Evolutionary conservation across 495 filamentous ascomycete species (phyloP).

Genomic region (Penicillium salamii): DNA sequence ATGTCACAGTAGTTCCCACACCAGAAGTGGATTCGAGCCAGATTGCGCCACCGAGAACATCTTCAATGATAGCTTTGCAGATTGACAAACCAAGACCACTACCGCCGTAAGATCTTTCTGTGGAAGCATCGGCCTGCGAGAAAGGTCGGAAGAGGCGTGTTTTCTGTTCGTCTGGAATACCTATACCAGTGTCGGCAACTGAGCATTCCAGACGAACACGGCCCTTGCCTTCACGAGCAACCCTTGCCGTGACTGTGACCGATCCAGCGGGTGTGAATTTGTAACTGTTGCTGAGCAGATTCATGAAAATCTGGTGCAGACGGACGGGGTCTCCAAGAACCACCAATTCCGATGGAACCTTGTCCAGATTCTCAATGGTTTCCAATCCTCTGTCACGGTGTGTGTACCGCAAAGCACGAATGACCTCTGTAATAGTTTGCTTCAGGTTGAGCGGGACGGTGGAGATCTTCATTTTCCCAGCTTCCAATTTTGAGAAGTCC

Average conservation of each 20-base stretch:
- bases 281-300: slow-evolving; percentile 87
- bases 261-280: slow-evolving; percentile 89
- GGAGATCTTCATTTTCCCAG: slow-evolving; percentile 92
- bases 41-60: slow-evolving; percentile 82
- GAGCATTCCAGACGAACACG: slow-evolving; percentile 74
- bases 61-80: slow-evolving; percentile 92
- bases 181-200: slow-evolving; percentile 88
- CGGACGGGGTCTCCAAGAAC: slow-evolving; percentile 88
- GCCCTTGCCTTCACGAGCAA: slow-evolving; percentile 66
- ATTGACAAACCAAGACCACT: slow-evolving; percentile 89
- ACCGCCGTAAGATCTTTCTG: slow-evolving; percentile 83
- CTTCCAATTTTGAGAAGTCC: slow-evolving; percentile 91
- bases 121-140: slow-evolving; percentile 84
- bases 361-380: slow-evolving; percentile 65
- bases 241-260: slow-evolving; percentile 71
- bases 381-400: slow-evolving; percentile 74
- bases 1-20: slow-evolving; percentile 80
- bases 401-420: slow-evolving; percentile 80
- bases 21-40: slow-evolving; percentile 74
- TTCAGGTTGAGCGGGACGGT: slow-evolving; percentile 80
- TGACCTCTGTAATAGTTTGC: slow-evolving; percentile 84
- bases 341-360: slow-evolving; percentile 66
- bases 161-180: slow-evolving; percentile 76
- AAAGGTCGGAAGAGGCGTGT: slow-evolving; percentile 87
- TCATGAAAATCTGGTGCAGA: slow-evolving; percentile 89